phyloP scores from a whole-genome alignment of 139 green algal species.

The Chlorella sp. region DNA sequence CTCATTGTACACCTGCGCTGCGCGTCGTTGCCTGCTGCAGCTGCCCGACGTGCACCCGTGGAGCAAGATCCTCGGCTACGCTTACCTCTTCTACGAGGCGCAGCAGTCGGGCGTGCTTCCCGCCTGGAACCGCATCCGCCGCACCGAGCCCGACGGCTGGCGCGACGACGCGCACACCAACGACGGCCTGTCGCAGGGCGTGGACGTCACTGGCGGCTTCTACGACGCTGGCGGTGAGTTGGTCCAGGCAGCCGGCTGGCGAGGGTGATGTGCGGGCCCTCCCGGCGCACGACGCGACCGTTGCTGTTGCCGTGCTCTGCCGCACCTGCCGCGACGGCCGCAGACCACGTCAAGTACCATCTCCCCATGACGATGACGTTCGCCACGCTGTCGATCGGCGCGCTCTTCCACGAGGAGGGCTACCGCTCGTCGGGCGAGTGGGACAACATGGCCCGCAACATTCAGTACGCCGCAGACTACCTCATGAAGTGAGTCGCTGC shows the following conservation, averaged over 20 bases:
- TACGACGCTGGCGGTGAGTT: constrained; percentile 3
- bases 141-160: not conserved
- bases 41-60: not conserved
- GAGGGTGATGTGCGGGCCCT: no score
- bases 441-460: not conserved
- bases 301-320: no score
- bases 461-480: not conserved
- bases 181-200: not conserved
- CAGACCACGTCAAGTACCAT: not conserved
- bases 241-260: no score
- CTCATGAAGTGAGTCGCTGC: not conserved
- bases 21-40: not conserved
- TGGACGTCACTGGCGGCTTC: not conserved
- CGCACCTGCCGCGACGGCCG: no score
- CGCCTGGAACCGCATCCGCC: not conserved
- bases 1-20: no score
- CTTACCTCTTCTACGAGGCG: constrained; percentile 1
- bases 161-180: not conserved
- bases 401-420: not conserved
- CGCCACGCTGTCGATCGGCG: not conserved
- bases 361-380: not conserved
- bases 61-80: not conserved
- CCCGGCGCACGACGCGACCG: no score
- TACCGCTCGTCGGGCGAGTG: not conserved
- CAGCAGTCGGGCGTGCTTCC: constrained; percentile 1